Evolutionary conservation across 2,329 filamentous ascomycete genomes (phyloP).

Genomic region (Dactylellina cionopaga): DNA sequence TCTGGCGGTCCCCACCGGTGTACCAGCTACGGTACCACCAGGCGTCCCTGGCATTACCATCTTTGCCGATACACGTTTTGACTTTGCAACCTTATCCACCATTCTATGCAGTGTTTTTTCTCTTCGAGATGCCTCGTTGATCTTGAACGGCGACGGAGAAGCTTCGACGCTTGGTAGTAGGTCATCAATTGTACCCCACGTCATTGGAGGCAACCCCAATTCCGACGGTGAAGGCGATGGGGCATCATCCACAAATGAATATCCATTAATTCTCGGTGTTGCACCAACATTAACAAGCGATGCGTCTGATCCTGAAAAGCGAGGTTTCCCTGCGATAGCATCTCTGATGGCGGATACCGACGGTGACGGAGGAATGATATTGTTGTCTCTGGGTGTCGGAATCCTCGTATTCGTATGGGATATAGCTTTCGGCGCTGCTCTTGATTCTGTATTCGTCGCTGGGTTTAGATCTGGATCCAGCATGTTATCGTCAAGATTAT

Average conservation of each 20-base stretch:
- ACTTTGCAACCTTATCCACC: slow-evolving; percentile 81
- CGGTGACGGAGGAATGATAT: slow-evolving; percentile 74
- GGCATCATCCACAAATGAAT: slow-evolving; percentile 90
- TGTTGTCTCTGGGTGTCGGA: slow-evolving; percentile 64
- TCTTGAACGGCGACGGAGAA: slow-evolving; percentile 80
- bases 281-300: slow-evolving; percentile 72
- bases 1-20: slow-evolving; percentile 68
- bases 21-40: slow-evolving; percentile 66
- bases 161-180: slow-evolving; percentile 61
- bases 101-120: slow-evolving; percentile 86
- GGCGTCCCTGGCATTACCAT: slow-evolving; percentile 65
- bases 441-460: slow-evolving; percentile 74
- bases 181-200: slow-evolving; percentile 56
- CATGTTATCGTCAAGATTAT: slow-evolving; percentile 70
- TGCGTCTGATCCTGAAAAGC: slow-evolving; percentile 71
- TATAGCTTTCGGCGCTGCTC: slow-evolving; percentile 79
- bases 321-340: slow-evolving; percentile 79
- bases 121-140: slow-evolving; percentile 77
- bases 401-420: slow-evolving; percentile 86
- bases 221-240: slow-evolving; percentile 68
- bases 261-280: slow-evolving; percentile 91
- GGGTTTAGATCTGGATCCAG: slow-evolving; percentile 71
- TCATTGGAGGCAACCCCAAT: slow-evolving; percentile 66
- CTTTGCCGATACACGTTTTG: slow-evolving; percentile 72
- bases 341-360: slow-evolving; percentile 85